A percentile compares a stretch with the other conserved stretches of the same genome.
phyloP scores from a whole-genome alignment of 1,139 yeast species.

The Sugiyamaella sp. region DNA sequence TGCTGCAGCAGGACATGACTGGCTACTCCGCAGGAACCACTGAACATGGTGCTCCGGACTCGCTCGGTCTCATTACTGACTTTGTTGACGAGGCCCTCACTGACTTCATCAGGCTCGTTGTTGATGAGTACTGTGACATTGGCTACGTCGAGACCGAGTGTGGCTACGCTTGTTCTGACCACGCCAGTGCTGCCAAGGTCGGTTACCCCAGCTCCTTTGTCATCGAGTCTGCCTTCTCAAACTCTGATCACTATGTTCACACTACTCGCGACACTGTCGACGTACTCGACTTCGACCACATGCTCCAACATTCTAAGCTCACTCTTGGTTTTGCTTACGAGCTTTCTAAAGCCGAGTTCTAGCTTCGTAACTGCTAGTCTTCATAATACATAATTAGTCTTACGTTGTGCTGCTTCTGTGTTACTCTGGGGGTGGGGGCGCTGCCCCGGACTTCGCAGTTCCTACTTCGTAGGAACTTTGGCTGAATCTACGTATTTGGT shows the following conservation, averaged over 20 bases:
- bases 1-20: conserved; percentile 96
- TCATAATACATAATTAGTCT: no score
- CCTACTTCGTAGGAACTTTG: background rate
- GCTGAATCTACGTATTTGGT: no score
- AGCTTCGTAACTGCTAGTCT: no score
- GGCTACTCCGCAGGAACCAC: conserved; percentile 68
- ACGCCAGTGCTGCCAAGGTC: conserved; percentile 78
- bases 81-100: conserved; percentile 64
- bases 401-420: background rate
- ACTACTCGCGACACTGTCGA: conserved; percentile 80
- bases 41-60: conserved; percentile 63
- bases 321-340: conserved; percentile 73
- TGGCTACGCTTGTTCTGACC: conserved; percentile 95
- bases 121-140: conserved; percentile 63
- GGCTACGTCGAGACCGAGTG: conserved; percentile 76
- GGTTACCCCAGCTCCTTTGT: conserved; percentile 87
- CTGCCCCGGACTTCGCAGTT: background rate
- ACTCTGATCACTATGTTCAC: conserved; percentile 71
- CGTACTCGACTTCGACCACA: conserved; percentile 72
- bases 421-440: background rate
- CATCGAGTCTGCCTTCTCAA: conserved; percentile 70
- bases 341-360: conserved; percentile 46
- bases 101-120: conserved; percentile 61
- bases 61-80: conserved; percentile 80
- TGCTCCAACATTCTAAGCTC: conserved; percentile 75